Evolutionary conservation across 2,329 filamentous ascomycete species (phyloP).

Genomic region (Apiospora koreana): DNA sequence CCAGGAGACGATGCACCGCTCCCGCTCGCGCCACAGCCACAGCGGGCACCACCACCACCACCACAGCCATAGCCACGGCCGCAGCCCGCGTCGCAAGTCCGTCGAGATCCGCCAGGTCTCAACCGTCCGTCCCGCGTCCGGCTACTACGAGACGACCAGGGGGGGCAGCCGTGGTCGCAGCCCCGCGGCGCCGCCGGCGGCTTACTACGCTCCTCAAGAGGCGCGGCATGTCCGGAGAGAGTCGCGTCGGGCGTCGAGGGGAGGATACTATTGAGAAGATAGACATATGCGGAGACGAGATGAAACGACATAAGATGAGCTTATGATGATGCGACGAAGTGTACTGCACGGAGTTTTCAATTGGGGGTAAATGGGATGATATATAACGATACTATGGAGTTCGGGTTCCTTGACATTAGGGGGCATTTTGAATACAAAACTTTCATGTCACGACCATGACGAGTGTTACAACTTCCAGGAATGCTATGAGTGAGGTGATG

Average conservation of each 20-base stretch:
- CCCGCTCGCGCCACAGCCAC: slow-evolving; percentile 20
- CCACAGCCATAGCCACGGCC: slow-evolving; percentile 1
- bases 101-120: slow-evolving; percentile 6
- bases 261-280: background rate
- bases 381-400: background rate
- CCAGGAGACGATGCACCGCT: slow-evolving; percentile 19
- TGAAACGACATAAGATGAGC: background rate
- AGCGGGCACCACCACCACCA: background rate
- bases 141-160: background rate
- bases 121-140: background rate
- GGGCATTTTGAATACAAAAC: background rate
- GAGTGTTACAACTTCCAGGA: background rate
- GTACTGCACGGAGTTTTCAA: background rate
- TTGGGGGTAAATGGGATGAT: background rate
- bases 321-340: background rate
- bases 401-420: background rate
- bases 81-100: background rate
- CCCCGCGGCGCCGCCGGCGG: background rate
- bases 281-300: too few species aligned
- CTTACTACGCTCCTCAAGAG: background rate
- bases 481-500: too few species aligned
- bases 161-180: background rate
- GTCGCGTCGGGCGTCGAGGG: background rate
- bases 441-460: background rate
- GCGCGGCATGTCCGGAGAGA: background rate